These are phyloP conservation scores for Fusarium lyarnte DNA, from an alignment of 2,329 filamentous ascomycete species.

Conservation along the genomic window DNA sequence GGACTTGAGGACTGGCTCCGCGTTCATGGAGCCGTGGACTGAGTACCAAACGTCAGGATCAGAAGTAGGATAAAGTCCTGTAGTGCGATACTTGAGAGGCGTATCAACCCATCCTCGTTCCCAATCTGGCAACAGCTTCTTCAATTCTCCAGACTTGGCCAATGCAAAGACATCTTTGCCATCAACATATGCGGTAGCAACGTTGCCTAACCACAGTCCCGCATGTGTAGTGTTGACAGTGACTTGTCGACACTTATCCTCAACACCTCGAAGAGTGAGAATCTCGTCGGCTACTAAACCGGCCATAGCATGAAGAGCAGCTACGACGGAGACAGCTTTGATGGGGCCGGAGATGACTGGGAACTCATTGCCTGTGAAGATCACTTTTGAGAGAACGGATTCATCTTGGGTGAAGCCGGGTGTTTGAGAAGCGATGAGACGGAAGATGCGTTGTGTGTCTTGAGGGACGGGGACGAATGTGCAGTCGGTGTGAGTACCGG, in stretches of 20 bases:
- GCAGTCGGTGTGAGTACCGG: constrained; percentile 6
- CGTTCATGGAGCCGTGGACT: constrained; percentile 60
- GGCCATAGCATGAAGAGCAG: constrained; percentile 12
- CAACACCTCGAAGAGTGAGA: not conserved
- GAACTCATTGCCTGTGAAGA: not conserved
- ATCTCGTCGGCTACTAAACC: constrained; percentile 18
- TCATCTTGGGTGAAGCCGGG: constrained; percentile 10
- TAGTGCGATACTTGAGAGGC: constrained; percentile 19
- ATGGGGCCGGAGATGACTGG: constrained; percentile 16
- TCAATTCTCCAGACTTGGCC: not conserved
- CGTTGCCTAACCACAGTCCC: constrained; percentile 12
- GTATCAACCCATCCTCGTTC: constrained; percentile 21
- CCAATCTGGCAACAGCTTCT: not conserved
- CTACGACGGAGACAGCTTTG: constrained; percentile 12
- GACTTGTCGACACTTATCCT: not conserved
- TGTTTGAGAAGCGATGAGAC: constrained; percentile 11
- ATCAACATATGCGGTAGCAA: constrained; percentile 12
- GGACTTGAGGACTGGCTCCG: constrained; percentile 55
- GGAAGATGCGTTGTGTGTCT: constrained; percentile 13
- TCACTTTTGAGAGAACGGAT: constrained; percentile 8
- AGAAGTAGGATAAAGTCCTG: constrained; percentile 59
- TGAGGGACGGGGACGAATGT: not conserved
- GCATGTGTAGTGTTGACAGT: constrained; percentile 12
- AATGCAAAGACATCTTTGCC: not conserved
- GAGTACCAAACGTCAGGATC: constrained; percentile 58